Base-by-base conservation (phyloP, 2,329 filamentous ascomycete genomes). In the Phyllosticta ampelicida region DNA sequence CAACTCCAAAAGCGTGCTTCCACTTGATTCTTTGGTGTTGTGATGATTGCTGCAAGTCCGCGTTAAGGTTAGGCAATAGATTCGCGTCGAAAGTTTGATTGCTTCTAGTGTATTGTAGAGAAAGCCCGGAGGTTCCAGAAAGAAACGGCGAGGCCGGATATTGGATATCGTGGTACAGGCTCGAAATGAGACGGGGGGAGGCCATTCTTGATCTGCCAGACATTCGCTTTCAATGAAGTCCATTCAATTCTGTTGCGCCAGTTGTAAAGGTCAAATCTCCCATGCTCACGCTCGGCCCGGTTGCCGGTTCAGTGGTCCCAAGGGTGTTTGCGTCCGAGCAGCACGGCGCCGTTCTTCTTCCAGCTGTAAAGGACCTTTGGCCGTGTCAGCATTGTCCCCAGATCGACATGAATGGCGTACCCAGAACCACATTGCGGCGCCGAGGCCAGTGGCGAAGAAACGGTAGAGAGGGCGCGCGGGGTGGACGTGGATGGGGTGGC, bases 401-500 rank as follows among this genome's bases (percentile, higher is more conserved):
- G 18, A 10, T 13, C n/a, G 20, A 6, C n/a, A 3, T 16, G 21
- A 51, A 60, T 61, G 58, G 78, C 87, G 70, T 83, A 97, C 91
- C 74, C 94, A 99, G 77, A 99, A 97, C 94, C 94, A 99, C 94
- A 97, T 99, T 77, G 87, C 89, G 58, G 94, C 94, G 65, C 90
- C 89, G 62, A 99, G 80, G 62, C 86, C 89, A 51, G 90, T 96
- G 52, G 89, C 92, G 60, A 86, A 82, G 74, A 92, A 87, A 71
- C 89, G 84, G 79, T 97, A 96, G 64, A 96, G 70, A 51, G 83
- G 84, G 62, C 82, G 79, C 53, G 76, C 80, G 30, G 80, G 81
- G 70, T 81, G 84, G 69, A 86, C 73, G 69, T 79, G 75, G 65
- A 81, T 73, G 58, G 79, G 79, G 70, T 81, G 80, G 61, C 66